Percentiles rank a stretch among this genome's conserved stretches.
Conservation (phyloP, 352 stramenopile species). For the Phytophthora colocasiae region DNA sequence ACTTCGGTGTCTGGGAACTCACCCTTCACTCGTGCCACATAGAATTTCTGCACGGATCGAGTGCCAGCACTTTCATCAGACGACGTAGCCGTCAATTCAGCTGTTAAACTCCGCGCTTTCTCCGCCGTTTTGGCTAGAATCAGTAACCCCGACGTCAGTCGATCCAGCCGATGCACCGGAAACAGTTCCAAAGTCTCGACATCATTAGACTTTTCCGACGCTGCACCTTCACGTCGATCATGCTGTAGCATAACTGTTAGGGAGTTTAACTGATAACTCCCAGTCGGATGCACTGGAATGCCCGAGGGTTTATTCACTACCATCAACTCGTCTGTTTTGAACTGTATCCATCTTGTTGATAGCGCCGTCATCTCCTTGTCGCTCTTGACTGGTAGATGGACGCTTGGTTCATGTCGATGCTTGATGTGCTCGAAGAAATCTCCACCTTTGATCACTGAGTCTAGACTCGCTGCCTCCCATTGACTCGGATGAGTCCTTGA, state of each 20-base stretch:
- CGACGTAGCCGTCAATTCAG: constrained; percentile 44
- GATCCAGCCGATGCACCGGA: constrained; percentile 94
- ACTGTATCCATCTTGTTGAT: no score
- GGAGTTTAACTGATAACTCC: no score
- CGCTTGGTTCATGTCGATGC: no score
- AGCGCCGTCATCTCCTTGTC: no score
- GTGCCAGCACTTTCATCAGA: constrained; percentile 16
- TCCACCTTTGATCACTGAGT: no score
- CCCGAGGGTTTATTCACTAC: constrained; percentile 89
- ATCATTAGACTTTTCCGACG: constrained; percentile 10
- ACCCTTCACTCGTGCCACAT: constrained; percentile 56
- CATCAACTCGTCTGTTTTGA: no score
- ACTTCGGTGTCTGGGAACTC: constrained; percentile 42
- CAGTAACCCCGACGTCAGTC: constrained; percentile 88
- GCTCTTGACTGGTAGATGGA: no score
- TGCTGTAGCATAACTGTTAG: no score
- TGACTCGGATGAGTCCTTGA: no score
- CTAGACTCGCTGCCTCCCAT: no score
- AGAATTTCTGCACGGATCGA: constrained; percentile 58
- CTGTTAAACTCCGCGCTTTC: constrained; percentile 50
- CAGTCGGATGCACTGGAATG: constrained; percentile 92
- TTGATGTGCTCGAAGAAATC: no score
- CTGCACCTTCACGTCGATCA: neutral
- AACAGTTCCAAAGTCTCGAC: constrained; percentile 49
- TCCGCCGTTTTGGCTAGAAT: constrained; percentile 57